phyloP scores from a whole-genome alignment of 1,139 yeast genomes.

The Suhomyces chickasaworum region DNA sequence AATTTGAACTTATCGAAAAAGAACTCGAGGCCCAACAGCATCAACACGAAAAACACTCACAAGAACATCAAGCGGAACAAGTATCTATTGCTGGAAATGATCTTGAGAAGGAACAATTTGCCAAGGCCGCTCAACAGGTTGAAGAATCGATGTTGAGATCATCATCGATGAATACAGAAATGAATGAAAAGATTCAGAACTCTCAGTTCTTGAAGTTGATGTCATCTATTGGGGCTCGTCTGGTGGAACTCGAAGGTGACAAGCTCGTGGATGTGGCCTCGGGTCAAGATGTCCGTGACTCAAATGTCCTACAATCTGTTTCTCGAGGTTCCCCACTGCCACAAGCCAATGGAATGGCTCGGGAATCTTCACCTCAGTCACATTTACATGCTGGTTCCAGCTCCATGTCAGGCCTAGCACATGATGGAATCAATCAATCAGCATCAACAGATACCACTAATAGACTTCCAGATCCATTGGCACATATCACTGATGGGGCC shows the following conservation, averaged over 20 bases:
- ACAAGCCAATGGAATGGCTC: not conserved
- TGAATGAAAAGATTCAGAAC: slow-evolving; percentile 38
- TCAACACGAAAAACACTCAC: slow-evolving; percentile 12
- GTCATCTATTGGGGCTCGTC: slow-evolving; percentile 39
- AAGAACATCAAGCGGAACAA: slow-evolving; percentile 10
- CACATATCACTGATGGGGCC: slow-evolving; percentile 46
- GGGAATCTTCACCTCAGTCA: not conserved
- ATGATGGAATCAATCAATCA: not conserved
- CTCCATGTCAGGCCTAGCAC: not conserved
- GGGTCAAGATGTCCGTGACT: slow-evolving; percentile 22
- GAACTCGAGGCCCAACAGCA: slow-evolving; percentile 27
- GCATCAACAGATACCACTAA: not conserved
- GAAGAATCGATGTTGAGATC: slow-evolving; percentile 33
- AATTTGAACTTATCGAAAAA: slow-evolving; percentile 40
- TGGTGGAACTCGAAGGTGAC: slow-evolving; percentile 46
- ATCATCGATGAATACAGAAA: slow-evolving; percentile 25
- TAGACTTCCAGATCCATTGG: slow-evolving; percentile 49
- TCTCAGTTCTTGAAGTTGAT: slow-evolving; percentile 45
- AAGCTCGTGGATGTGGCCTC: slow-evolving; percentile 34
- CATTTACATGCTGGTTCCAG: not conserved
- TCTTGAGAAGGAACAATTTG: slow-evolving; percentile 41
- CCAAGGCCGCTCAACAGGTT: slow-evolving; percentile 43
- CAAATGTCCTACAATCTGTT: slow-evolving; percentile 1
- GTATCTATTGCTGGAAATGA: slow-evolving; percentile 16
- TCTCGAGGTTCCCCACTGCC: not conserved